Percentiles rank a stretch among this genome's conserved stretches.
These are phyloP conservation scores for Colletotrichum gloeosporioides DNA, from an alignment of 2,329 filamentous ascomycete genomes.

Conservation along the genomic window DNA sequence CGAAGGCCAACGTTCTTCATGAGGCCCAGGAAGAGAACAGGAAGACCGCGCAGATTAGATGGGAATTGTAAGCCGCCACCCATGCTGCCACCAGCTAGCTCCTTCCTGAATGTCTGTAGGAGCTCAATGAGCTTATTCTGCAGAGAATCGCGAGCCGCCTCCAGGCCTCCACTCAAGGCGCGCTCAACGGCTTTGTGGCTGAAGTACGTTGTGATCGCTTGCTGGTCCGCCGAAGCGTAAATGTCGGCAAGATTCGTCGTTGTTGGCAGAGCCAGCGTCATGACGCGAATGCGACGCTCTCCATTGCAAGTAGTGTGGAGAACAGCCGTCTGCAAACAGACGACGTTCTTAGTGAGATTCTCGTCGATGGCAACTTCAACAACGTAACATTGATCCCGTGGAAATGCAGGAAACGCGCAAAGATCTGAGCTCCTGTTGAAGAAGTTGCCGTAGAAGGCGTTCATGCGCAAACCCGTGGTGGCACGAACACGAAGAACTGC, in stretches of 20 bases:
- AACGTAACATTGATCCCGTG: conserved; percentile 95
- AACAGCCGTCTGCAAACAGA: conserved; percentile 93
- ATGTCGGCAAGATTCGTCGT: conserved; percentile 89
- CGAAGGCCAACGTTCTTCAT: conserved; percentile 96
- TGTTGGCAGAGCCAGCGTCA: conserved; percentile 92
- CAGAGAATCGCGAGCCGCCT: conserved; percentile 87
- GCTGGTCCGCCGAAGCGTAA: conserved; percentile 94
- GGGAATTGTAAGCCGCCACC: conserved; percentile 94
- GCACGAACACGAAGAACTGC: conserved; percentile 94
- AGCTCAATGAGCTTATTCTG: conserved; percentile 93
- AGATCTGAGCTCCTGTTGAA: conserved; percentile 98
- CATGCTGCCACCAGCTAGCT: conserved; percentile 94
- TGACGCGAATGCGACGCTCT: conserved; percentile 90
- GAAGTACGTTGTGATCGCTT: conserved; percentile 91
- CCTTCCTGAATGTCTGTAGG: conserved; percentile 94
- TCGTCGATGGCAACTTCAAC: conserved; percentile 99
- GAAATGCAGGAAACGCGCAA: conserved; percentile 97
- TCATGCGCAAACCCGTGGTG: conserved; percentile 94
- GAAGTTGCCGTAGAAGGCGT: conserved; percentile 98
- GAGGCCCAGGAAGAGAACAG: conserved; percentile 88
- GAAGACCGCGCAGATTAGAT: conserved; percentile 86
- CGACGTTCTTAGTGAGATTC: conserved; percentile 86
- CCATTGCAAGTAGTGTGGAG: conserved; percentile 98
- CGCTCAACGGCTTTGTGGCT: conserved; percentile 97
- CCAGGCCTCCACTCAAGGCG: conserved; percentile 82